Percentiles rank a stretch among this genome's conserved stretches.
Conservation (phyloP, 2,329 filamentous ascomycete species). For the Dactylellina haptotyla region DNA sequence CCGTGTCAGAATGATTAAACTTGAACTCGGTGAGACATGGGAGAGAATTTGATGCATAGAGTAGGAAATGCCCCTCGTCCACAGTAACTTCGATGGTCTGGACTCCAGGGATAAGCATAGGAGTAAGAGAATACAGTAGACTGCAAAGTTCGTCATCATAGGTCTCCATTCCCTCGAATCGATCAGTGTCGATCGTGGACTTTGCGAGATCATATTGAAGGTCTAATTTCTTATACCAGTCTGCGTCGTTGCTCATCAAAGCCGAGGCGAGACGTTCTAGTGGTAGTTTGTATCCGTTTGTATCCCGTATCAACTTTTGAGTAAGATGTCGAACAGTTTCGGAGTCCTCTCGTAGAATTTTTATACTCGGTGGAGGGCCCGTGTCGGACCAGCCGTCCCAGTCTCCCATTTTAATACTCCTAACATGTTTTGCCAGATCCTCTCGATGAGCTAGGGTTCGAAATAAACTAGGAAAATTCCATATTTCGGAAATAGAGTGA, state of each 20-base stretch:
- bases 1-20: neutral
- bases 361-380: too few species aligned
- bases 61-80: neutral
- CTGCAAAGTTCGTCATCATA: too few species aligned
- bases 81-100: neutral
- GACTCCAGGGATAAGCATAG: neutral
- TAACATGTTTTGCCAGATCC: neutral
- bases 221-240: too few species aligned
- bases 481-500: neutral
- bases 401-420: neutral
- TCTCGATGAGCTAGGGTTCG: neutral
- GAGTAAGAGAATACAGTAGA: neutral
- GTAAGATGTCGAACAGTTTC: neutral
- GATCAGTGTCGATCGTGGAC: too few species aligned
- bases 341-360: neutral
- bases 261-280: too few species aligned
- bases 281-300: too few species aligned
- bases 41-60: neutral
- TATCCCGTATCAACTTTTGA: neutral
- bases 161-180: too few species aligned
- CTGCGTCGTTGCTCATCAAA: too few species aligned
- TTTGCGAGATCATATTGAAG: too few species aligned
- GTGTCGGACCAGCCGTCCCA: neutral
- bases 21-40: neutral
- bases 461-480: neutral